phyloP scores from a whole-genome alignment of 768 basidiomycete genomes.

The Termitomyces sp. region DNA sequence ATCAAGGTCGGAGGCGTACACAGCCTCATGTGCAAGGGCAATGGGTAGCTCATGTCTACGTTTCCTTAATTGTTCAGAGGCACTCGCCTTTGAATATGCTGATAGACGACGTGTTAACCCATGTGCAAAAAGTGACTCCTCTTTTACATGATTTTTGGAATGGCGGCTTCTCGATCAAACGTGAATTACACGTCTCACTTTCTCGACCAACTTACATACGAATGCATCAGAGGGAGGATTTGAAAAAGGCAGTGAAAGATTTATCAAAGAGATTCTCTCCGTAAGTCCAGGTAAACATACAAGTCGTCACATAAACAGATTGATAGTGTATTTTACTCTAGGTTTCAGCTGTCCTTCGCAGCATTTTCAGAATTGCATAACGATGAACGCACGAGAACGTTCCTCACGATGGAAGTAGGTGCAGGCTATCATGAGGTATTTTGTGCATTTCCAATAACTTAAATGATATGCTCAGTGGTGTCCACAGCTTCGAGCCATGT shows the following conservation, averaged over 20 bases:
- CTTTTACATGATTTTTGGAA: slow-evolving; percentile 40
- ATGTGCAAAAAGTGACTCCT: slow-evolving; percentile 41
- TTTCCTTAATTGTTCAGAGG: slow-evolving; percentile 47
- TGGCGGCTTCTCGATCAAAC: slow-evolving; percentile 12
- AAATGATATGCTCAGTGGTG: background rate
- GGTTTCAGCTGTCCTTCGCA: slow-evolving; percentile 72
- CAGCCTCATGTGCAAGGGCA: slow-evolving; percentile 85
- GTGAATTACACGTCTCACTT: slow-evolving; percentile 79
- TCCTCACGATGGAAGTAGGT: slow-evolving; percentile 77
- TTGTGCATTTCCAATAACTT: background rate
- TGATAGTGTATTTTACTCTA: slow-evolving; percentile 20
- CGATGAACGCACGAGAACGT: slow-evolving; percentile 77
- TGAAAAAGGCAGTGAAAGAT: slow-evolving; percentile 56
- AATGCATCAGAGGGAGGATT: slow-evolving; percentile 70
- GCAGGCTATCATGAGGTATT: slow-evolving; percentile 76
- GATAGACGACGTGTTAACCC: slow-evolving; percentile 36
- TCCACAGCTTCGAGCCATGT: slow-evolving; percentile 53
- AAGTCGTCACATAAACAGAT: background rate
- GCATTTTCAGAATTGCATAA: slow-evolving; percentile 67
- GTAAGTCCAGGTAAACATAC: slow-evolving; percentile 29
- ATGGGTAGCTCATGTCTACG: slow-evolving; percentile 74
- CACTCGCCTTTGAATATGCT: slow-evolving; percentile 39
- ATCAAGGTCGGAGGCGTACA: slow-evolving; percentile 78
- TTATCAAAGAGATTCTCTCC: slow-evolving; percentile 39
- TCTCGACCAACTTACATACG: slow-evolving; percentile 78